Conservation (phyloP, 139 green algal genomes). For the Dunaliella sp. region DNA sequence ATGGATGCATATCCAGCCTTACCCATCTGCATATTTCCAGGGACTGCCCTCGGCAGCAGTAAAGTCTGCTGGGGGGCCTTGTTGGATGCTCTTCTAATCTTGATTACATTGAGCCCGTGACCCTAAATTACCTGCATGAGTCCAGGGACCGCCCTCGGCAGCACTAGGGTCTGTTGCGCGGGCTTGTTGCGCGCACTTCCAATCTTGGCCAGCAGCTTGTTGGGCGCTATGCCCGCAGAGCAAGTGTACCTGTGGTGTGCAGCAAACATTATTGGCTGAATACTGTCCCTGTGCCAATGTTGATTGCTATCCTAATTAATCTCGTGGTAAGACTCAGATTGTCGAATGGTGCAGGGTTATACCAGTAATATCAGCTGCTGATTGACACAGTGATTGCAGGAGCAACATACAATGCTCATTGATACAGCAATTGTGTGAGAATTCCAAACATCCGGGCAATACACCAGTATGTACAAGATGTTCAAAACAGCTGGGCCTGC, state of each 20-base stretch:
- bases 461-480: no score
- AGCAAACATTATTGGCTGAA: no score
- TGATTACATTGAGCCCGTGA: neutral
- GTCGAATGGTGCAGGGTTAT: no score
- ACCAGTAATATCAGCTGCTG: no score
- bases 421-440: no score
- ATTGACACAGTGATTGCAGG: no score
- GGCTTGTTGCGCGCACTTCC: slow-evolving; percentile 82
- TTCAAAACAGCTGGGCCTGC: no score
- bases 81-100: neutral
- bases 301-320: no score
- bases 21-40: neutral
- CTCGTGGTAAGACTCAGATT: no score
- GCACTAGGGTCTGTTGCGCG: slow-evolving; percentile 82
- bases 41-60: neutral
- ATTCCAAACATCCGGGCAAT: no score
- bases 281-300: no score
- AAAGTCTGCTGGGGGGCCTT: neutral
- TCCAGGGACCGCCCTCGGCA: slow-evolving; percentile 47
- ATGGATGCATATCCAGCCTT: neutral
- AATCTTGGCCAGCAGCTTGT: slow-evolving; percentile 93
- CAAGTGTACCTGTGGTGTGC: slow-evolving; percentile 54
- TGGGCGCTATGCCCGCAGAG: slow-evolving; percentile 65
- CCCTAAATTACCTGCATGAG: slow-evolving; percentile 74
- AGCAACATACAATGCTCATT: no score